These are phyloP conservation scores for Tuber borchii DNA, from an alignment of 495 filamentous ascomycete genomes.

Conservation along the genomic window DNA sequence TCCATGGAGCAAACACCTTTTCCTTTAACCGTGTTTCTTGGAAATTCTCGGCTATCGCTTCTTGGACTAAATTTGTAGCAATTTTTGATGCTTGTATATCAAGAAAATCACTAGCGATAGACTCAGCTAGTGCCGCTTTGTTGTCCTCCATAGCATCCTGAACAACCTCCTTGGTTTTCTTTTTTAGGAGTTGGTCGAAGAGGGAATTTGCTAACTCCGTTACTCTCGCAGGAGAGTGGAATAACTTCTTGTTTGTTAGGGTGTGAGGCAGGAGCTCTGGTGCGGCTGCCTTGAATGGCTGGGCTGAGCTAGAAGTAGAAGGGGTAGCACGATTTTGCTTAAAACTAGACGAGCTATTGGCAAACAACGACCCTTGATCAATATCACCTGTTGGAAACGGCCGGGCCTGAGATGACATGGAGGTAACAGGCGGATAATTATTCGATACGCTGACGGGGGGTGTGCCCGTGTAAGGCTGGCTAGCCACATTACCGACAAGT, in stretches of 20 bases:
- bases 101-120: slow-evolving; percentile 20
- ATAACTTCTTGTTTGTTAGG: slow-evolving; percentile 10
- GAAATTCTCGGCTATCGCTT: slow-evolving; percentile 25
- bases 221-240: slow-evolving; percentile 22
- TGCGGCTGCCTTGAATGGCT: not conserved
- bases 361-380: not conserved
- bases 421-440: not conserved
- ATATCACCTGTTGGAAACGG: not conserved
- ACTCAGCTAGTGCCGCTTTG: slow-evolving; percentile 7
- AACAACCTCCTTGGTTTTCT: slow-evolving; percentile 14
- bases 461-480: not conserved
- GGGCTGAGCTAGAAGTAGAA: not conserved
- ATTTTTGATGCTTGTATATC: slow-evolving; percentile 22
- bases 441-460: not conserved
- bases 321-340: not conserved
- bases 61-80: slow-evolving; percentile 24
- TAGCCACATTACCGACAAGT: not conserved
- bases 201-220: slow-evolving; percentile 27
- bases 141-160: slow-evolving; percentile 21
- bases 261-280: slow-evolving; percentile 6
- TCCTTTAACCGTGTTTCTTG: slow-evolving; percentile 26
- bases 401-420: not conserved
- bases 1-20: slow-evolving; percentile 24
- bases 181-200: slow-evolving; percentile 20
- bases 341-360: not conserved